Base-by-base conservation (phyloP, 805 yeast species). In the Zygotorulaspora danielsina region DNA sequence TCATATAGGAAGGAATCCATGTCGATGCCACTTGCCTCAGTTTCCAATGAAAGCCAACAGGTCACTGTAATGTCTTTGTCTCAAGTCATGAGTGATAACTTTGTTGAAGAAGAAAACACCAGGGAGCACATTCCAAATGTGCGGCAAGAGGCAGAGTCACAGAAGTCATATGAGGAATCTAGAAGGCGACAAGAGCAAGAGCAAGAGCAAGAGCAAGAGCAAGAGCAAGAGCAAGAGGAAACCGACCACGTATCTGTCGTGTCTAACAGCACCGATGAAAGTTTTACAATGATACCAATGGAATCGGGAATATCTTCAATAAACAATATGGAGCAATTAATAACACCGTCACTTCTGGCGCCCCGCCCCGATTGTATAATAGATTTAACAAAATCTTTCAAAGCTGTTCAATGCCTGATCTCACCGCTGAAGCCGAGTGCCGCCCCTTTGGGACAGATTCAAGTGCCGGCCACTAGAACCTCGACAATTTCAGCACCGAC, bases 371-470 rank as follows among this genome's bases (percentile, higher is more conserved):
- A 41, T 12, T 42, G 34, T 19, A 41, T 57, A 6, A 54, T 55
- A 4, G 61, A 55, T 38, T 37, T 58, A 26, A 55, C 63, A 3
- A 57, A 55, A 31, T 56, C 65, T 1, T 61, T 55, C 33, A 51
- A 56, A 24, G 61, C 48, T 4, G 63, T 56, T 2, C 49, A 44
- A 9, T 45, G 53, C 3, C 32, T 61, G 17, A 51, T 55, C 9
- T 61, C 65, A 1, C 64, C 63, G 1, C 26, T 56, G 19, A 53
- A 50, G 32, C n/a, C 35, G n/a, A 45, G 44, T 15, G 41, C 34
- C 5, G 15, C 32, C 13, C 15, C 46, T 8, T 27, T 19, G 17
- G 42, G 59, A 4, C 61, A 61, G 39, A 60, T 61, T 2, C 63
- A 64, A 4, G 64, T 61, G 3, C 56, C 64, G n/a, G 49, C 62